Evolutionary conservation across 1,139 yeast genomes (phyloP).

Genomic region (Ogataea hybrid): DNA sequence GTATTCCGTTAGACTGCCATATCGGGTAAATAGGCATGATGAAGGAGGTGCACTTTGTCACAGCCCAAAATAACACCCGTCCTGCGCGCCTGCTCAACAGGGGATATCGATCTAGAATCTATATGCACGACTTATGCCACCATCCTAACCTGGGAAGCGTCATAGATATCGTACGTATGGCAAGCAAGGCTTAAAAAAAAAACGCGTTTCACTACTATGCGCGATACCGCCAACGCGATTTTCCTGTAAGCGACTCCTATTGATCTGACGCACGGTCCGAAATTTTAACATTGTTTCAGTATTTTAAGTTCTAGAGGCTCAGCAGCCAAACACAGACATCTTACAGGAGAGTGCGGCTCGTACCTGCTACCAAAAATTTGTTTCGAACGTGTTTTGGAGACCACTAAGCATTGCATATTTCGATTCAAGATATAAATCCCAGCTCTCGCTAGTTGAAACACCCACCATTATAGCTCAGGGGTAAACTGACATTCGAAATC

Average conservation of each 20-base stretch:
- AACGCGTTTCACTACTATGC: not conserved
- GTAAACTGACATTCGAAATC: not conserved
- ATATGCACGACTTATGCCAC: not conserved
- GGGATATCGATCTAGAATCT: not conserved
- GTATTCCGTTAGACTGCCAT: not conserved
- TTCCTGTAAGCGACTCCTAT: not conserved
- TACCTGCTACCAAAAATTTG: not conserved
- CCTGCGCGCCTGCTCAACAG: not conserved
- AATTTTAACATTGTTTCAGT: not conserved
- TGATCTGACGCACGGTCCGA: not conserved
- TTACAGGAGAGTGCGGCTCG: constrained; percentile 5
- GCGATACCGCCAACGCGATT: not conserved
- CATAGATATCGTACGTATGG: not conserved
- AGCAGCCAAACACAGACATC: not conserved
- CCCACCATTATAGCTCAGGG: constrained; percentile 1
- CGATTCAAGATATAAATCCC: constrained; percentile 3
- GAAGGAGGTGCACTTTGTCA: not conserved
- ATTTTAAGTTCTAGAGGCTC: not conserved
- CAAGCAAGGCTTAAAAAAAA: not conserved
- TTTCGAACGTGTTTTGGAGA: constrained; percentile 6
- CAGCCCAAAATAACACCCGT: constrained; percentile 2
- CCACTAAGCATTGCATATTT: not conserved
- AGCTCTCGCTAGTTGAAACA: not conserved
- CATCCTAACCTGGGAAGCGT: not conserved
- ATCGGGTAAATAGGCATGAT: not conserved